Evolutionary conservation across 495 filamentous ascomycete genomes (phyloP), one percentile per base, ranked within the genome.

Genomic region (Beverwykella pulmonaria): DNA sequence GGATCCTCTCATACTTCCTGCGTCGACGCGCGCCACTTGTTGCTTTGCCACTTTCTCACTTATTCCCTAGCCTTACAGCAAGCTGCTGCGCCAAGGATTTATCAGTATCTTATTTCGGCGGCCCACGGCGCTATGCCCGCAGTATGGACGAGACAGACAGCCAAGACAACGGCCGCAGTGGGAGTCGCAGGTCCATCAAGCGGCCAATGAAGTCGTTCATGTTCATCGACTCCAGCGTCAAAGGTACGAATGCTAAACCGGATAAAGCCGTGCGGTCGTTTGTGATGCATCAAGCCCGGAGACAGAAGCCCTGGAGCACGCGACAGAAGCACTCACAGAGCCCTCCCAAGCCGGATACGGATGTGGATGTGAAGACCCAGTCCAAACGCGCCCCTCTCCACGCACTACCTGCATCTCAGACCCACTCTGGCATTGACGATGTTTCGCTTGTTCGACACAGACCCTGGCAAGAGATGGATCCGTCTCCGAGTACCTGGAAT

Each of bases 231-330:
- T 68, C 71, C 5, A 44, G 50, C 27, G 53, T 47, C 36, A 34
- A 55, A 27, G 68, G 65, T 1, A 14, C 25, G 1, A 54, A 59
- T 17, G 46, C 59, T 10, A 71, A 73, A 27, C 66, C 65, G 12
- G 48, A 67, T 23, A 70, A 68, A 46, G 65, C 67, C 14, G 60
- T 71, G 20, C 41, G 71, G 20, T 69, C 64, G 4, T 73, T 73
- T 64, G 68, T 73, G 4, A 73, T 73, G 71, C 65, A 69, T 15
- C 36, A 62, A 46, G 71, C 71, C 56, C 58, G 71, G 20, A 52
- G 61, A 17, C 53, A 66, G 26, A 59, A 63, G 54, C 55, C 60
- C 0, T 73, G 71, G 71, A 71, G 68, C 19, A 73, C 71, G 1
- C 48, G 59, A 47, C 61, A 71, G 50, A 67, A 61, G 52, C 47